phyloP scores from a whole-genome alignment of 345 rosid species.

The Lepidium didymum region DNA sequence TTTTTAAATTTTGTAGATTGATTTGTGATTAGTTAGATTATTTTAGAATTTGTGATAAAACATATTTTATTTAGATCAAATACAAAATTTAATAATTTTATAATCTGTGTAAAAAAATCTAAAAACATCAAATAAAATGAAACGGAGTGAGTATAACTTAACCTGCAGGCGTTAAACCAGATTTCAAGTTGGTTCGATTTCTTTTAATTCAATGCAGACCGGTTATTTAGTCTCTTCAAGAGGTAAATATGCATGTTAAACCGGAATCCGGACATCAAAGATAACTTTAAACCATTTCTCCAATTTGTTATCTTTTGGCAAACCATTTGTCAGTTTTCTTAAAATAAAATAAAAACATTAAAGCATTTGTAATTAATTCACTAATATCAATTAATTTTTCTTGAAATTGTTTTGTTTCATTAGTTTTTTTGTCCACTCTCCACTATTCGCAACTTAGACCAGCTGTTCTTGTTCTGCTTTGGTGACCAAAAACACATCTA shows the following conservation, averaged over 20 bases:
- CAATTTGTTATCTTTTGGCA: not conserved
- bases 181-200: not conserved
- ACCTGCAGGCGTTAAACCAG: not conserved
- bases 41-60: too few relatives aligned
- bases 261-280: not conserved
- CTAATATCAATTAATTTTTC: not conserved
- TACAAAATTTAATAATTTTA: too few relatives aligned
- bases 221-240: not conserved
- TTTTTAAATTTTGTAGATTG: too few relatives aligned
- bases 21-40: too few relatives aligned
- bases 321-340: constrained; percentile 14
- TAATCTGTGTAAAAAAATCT: too few relatives aligned
- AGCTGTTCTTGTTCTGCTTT: constrained; percentile 24
- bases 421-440: not conserved
- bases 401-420: not conserved
- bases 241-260: constrained; percentile 14
- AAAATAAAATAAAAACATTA: not conserved
- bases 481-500: constrained; percentile 20
- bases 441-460: constrained; percentile 25
- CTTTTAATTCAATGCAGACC: not conserved
- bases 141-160: not conserved
- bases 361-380: not conserved
- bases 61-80: too few relatives aligned
- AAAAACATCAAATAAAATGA: too few relatives aligned
- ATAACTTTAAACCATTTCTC: constrained; percentile 17